phyloP scores from a whole-genome alignment of 2,329 filamentous ascomycete genomes.

The Magnaporthiopsis rhizophila region DNA sequence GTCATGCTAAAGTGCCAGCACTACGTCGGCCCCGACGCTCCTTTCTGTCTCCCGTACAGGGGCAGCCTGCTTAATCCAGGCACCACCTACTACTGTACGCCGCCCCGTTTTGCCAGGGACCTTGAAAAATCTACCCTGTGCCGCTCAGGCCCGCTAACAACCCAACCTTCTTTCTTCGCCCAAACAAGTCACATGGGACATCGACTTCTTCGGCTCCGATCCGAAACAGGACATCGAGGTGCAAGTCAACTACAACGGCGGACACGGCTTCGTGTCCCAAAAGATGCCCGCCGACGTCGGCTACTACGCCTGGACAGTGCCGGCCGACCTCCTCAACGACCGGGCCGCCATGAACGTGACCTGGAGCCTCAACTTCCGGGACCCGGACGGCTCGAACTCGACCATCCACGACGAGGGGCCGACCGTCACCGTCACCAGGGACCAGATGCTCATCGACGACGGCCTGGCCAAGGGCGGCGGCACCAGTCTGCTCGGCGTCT shows the following conservation, averaged over 20 bases:
- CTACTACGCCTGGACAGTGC: constrained; percentile 21
- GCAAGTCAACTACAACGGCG: constrained; percentile 13
- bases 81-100: constrained; percentile 25
- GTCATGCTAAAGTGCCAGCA: constrained; percentile 23
- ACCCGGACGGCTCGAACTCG: constrained; percentile 12
- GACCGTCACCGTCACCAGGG: constrained; percentile 16
- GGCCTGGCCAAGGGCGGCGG: neutral
- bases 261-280: constrained; percentile 12
- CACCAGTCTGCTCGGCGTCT: constrained; percentile 12
- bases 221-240: constrained; percentile 15
- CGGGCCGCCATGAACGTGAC: constrained; percentile 12
- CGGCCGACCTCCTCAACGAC: constrained; percentile 15
- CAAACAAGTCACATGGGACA: constrained; percentile 25
- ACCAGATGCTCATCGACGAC: constrained; percentile 1
- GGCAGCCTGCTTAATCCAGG: constrained; percentile 22
- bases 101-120: neutral
- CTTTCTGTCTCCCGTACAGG: constrained; percentile 25
- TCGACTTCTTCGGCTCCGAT: constrained; percentile 14
- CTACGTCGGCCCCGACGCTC: constrained; percentile 17
- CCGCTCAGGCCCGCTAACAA: neutral
- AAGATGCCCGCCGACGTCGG: constrained; percentile 18
- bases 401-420: constrained; percentile 16
- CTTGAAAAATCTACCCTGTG: neutral
- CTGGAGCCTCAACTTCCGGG: constrained; percentile 17
- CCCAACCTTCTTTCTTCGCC: neutral